Base-by-base conservation (phyloP, 108 stramenopile species). In the Epipyxis sp. region DNA sequence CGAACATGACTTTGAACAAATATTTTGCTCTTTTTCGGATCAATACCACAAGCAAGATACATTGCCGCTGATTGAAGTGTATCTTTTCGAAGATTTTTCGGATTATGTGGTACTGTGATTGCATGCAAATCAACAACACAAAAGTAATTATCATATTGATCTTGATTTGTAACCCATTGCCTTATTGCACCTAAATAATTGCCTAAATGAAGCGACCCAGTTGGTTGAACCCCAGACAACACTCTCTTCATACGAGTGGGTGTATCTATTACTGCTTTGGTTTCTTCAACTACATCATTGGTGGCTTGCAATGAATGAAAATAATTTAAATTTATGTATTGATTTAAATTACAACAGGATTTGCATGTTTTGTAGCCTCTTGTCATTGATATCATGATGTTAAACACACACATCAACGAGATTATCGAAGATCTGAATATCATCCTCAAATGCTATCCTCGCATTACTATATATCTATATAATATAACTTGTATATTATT, bases 111-210 rank as follows among this genome's bases (percentile, higher is more conserved):
- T 83, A 95, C 91, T 6, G 99, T 99, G 80, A 99, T 95, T 59
- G 99, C 95, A 85, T 99, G 99, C 78, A 99, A 80, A 89, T 99
- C 99, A 2, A 97, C 99, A 13, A 98, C 95, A 72, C 91, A 96
- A 82, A 98, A 99, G 76, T 93, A 95, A 77, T 83, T 86, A 27
- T 88, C 82, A 35, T 89, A 88, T 34, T 89, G 88, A 78, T 95
- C 89, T 84, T 98, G 95, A 74, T 92, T 90, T 59, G 89, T 89
- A 0, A 95, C 95, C 99, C 97, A 99, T 79, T 96, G 95, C 69
- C 89, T 88, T 50, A 98, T 93, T 0, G 99, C 96, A 35, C 97
- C 99, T 27, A 99, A 80, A 80, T 98, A 98, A 84, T 99, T 99
- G 29, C 99, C 99, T 37, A 99, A 84, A 78, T 97, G 97, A 20